Percentiles rank a stretch among this genome's conserved stretches.
Conservation (phyloP, 345 rosid genomes). For the Noccaea bulbosa region DNA sequence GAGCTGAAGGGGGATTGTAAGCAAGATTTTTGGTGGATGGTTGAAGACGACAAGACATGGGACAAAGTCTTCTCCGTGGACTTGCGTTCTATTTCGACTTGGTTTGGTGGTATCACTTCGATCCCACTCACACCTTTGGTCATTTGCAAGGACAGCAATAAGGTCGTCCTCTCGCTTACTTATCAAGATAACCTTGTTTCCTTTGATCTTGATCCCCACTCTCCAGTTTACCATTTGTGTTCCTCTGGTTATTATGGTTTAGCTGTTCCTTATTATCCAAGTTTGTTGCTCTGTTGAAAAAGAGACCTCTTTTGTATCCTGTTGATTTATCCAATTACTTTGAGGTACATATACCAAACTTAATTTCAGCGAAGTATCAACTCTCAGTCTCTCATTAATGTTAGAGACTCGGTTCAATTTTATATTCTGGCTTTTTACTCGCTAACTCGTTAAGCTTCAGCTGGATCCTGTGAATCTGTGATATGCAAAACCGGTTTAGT, state of each 20-base stretch:
- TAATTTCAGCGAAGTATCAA: too few species aligned
- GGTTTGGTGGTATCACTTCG: background rate
- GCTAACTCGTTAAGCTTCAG: too few species aligned
- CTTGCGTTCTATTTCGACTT: background rate
- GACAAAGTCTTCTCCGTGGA: conserved; percentile 16
- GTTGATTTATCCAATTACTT: background rate
- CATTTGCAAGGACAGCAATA: background rate
- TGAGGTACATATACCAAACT: background rate
- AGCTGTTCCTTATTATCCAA: conserved; percentile 23
- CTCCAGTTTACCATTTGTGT: conserved; percentile 11
- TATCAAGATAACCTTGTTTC: background rate
- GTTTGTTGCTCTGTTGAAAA: background rate
- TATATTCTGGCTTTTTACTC: too few species aligned
- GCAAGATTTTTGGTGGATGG: conserved; percentile 23
- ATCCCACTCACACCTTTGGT: conserved; percentile 5
- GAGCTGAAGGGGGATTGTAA: conserved; percentile 8
- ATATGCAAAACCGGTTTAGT: too few species aligned
- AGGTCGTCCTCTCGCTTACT: conserved; percentile 12
- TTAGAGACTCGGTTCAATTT: too few species aligned
- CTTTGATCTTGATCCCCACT: conserved; percentile 19
- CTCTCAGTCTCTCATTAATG: too few species aligned
- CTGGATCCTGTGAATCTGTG: too few species aligned
- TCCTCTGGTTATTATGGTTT: background rate
- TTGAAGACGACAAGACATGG: background rate
- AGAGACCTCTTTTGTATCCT: background rate